These are phyloP conservation scores for Trametes gibbosa DNA, from an alignment of 768 basidiomycete species.

Conservation along the genomic window DNA sequence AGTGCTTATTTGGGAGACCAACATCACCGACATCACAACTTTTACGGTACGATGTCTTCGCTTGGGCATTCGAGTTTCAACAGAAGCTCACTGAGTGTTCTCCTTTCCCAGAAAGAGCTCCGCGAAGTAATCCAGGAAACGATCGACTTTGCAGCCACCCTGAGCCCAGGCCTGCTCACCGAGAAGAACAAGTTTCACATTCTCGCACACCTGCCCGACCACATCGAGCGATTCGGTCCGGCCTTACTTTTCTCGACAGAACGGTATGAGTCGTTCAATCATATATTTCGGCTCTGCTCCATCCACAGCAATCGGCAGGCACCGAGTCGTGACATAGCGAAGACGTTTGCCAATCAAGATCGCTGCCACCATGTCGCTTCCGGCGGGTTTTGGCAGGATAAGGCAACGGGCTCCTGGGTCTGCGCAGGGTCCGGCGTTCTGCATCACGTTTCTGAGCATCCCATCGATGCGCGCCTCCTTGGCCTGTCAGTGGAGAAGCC, in stretches of 20 bases:
- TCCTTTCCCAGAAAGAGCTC: slow-evolving; percentile 9
- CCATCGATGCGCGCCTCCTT: neutral
- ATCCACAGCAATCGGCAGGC: slow-evolving; percentile 31
- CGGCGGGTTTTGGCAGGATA: slow-evolving; percentile 17
- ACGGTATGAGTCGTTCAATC: slow-evolving; percentile 31
- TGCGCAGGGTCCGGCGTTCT: neutral
- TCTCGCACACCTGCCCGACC: slow-evolving; percentile 23
- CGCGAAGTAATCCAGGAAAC: slow-evolving; percentile 20
- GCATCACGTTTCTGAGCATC: neutral
- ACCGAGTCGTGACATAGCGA: slow-evolving; percentile 24
- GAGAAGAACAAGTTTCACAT: slow-evolving; percentile 29
- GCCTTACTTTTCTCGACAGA: slow-evolving; percentile 30
- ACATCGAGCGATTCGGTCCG: slow-evolving; percentile 31
- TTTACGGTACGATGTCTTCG: neutral
- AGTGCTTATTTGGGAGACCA: slow-evolving; percentile 23
- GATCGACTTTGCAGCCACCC: neutral
- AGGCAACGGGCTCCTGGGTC: neutral
- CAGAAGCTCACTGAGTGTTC: neutral
- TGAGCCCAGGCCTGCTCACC: neutral
- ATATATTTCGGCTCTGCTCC: slow-evolving; percentile 22
- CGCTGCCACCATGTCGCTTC: slow-evolving; percentile 7
- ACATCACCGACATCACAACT: slow-evolving; percentile 17
- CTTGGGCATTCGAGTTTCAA: too few species aligned
- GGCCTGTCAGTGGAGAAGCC: neutral
- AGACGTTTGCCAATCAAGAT: slow-evolving; percentile 11